phyloP scores from a whole-genome alignment of 345 rosid species.

The Eucalyptus cloeziana region DNA sequence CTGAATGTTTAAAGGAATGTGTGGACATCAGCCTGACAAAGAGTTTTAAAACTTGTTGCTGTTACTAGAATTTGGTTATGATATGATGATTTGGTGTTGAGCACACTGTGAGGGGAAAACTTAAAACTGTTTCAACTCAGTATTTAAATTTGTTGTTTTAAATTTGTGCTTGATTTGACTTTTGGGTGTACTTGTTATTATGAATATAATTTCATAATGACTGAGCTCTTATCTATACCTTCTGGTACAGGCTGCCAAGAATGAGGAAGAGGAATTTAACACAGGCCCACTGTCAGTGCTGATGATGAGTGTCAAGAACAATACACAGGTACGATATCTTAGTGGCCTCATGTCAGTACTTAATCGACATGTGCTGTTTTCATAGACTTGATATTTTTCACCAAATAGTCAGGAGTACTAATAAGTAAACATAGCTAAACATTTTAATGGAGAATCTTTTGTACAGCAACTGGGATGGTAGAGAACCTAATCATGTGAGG shows the following conservation, averaged over 20 bases:
- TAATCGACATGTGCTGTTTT: not conserved
- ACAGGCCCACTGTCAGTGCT: constrained; percentile 94
- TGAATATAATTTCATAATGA: not conserved
- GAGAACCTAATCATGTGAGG: not conserved
- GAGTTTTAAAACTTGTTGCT: not conserved
- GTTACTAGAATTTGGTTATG: not conserved
- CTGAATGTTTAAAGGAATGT: not conserved
- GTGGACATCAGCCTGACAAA: not conserved
- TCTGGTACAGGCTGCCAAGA: constrained; percentile 33
- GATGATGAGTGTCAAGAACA: constrained; percentile 96
- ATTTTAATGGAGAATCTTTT: not conserved
- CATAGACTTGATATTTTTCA: not conserved
- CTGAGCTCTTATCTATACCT: not conserved
- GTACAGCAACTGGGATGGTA: not conserved
- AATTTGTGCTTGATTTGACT: not conserved
- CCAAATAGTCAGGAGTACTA: not conserved
- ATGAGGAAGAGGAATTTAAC: constrained; percentile 92
- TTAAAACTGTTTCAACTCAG: not conserved
- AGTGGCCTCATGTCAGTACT: not conserved
- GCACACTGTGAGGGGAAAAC: not conserved
- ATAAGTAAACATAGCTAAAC: not conserved
- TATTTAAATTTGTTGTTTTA: not conserved
- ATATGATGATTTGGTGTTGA: not conserved
- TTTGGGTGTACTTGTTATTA: not conserved
- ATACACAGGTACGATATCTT: constrained; percentile 63